phyloP scores from a whole-genome alignment of 345 rosid species.

The Linum lewisii region DNA sequence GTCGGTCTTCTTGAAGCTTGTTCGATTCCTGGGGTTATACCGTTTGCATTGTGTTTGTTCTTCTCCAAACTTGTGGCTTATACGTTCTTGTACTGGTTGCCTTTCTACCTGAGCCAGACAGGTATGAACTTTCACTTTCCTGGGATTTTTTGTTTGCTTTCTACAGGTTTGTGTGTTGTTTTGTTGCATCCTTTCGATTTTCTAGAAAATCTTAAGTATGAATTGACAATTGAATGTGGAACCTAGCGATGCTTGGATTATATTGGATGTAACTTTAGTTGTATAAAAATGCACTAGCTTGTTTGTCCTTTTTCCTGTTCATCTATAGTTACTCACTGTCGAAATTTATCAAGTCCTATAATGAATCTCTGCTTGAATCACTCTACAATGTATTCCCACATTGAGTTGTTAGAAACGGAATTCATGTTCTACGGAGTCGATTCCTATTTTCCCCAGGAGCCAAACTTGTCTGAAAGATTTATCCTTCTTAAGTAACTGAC shows the following conservation, averaged over 20 bases:
- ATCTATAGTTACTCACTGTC: background rate
- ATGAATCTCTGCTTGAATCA: background rate
- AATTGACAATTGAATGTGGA: too few relatives aligned
- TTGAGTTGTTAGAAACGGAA: too few relatives aligned
- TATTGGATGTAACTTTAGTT: too few relatives aligned
- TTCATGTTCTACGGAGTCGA: too few relatives aligned
- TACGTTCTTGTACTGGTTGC: constrained; percentile 87
- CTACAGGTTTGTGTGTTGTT: background rate
- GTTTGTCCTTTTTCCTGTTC: too few relatives aligned
- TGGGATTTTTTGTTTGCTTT: background rate
- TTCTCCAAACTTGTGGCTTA: constrained; percentile 90
- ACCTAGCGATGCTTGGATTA: too few relatives aligned
- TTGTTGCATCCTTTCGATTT: background rate
- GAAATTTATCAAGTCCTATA: background rate
- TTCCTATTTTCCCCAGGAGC: too few relatives aligned
- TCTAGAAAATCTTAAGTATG: too few relatives aligned
- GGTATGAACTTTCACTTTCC: constrained; percentile 27
- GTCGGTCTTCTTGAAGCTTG: constrained; percentile 83
- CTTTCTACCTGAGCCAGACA: constrained; percentile 84
- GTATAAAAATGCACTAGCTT: too few relatives aligned
- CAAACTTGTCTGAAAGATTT: too few relatives aligned
- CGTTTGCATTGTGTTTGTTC: constrained; percentile 80
- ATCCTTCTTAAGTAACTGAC: too few relatives aligned
- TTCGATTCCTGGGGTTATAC: constrained; percentile 85
- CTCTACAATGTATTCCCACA: too few relatives aligned